Evolutionary conservation across 2,329 filamentous ascomycete species (phyloP).

Genomic region (Cadophora malorum): DNA sequence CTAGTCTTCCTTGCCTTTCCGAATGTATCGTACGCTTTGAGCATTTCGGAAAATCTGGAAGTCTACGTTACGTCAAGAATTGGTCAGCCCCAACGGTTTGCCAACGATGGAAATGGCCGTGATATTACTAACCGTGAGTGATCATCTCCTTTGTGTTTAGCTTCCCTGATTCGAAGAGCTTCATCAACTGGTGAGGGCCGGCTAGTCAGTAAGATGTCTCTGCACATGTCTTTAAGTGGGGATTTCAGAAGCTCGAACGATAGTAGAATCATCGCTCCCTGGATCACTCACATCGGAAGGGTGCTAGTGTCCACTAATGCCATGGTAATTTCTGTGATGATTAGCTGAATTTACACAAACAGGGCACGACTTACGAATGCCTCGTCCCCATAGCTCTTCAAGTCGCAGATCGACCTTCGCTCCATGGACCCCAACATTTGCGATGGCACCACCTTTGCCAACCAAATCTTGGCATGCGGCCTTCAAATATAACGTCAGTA

Average conservation of each 20-base stretch:
- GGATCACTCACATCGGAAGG: constrained; percentile 1
- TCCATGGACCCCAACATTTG: constrained; percentile 64
- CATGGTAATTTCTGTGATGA: constrained; percentile 16
- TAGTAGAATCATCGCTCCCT: background rate
- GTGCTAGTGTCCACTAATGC: constrained; percentile 15
- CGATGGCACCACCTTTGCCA: constrained; percentile 57
- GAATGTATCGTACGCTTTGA: constrained; percentile 19
- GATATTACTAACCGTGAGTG: constrained; percentile 15
- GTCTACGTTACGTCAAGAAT: background rate
- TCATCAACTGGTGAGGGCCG: constrained; percentile 6
- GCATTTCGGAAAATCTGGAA: constrained; percentile 21
- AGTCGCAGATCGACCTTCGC: constrained; percentile 56
- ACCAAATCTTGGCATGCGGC: constrained; percentile 58
- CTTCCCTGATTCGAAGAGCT: constrained; percentile 16
- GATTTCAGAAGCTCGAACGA: background rate
- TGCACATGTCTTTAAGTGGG: background rate
- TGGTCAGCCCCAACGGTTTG: background rate
- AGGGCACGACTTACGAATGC: constrained; percentile 52
- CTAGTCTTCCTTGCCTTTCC: constrained; percentile 15
- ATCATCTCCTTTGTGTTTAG: constrained; percentile 21
- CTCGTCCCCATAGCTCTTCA: constrained; percentile 59
- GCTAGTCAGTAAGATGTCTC: background rate
- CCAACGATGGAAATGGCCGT: background rate
- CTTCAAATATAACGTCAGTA: background rate
- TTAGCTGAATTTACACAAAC: background rate